Evolutionary conservation across 345 rosid genomes (phyloP), one percentile per base, ranked within the genome.

Genomic region (Barbarea vulgaris): DNA sequence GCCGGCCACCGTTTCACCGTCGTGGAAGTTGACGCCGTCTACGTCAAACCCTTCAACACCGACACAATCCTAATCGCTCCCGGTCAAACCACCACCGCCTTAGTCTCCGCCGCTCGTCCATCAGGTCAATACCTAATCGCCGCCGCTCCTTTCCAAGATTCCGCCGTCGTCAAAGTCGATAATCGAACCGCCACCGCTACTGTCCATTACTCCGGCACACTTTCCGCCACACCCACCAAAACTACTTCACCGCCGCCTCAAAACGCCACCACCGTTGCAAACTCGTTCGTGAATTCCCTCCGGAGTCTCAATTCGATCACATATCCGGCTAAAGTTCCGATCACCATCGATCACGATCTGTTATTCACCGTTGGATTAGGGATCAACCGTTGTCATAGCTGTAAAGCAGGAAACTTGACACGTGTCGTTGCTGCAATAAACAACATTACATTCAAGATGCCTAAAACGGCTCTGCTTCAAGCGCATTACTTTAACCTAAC

Each of bases 1-100:
- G 98, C 97, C 15, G 84, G 90, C 57, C 98, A 93, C 74, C 77
- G 84, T 31, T 85, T 93, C 83, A 91, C 89, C 4, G 87, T 93
- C 8, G 93, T 93, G 1, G 98, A 93, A 61, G 97, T 91, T 5
- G 98, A 93, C 41, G 97, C 97, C 41, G 19, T 82, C 0, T 91
- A 93, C 48, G 86, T 85, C 3, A 93, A 93, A 65, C 91, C 97
- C 9, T 88, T 93, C 78, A 81, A 72, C 55, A 91, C 87, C 4
- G 89, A 91, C 59, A 80, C 88, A 39, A 80, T 93, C 33, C 55
- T 88, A 7, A 81, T 93, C 3, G 79, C 96, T 3, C 96, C 97
- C 0, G 97, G 98, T 13, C 97, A 93, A 78, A 91, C 97, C 67
- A 88, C 93, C 14, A 88, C 85, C 67, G 91, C 80, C 28, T 88